phyloP scores from a whole-genome alignment of 345 rosid species.

The Acer campestre region DNA sequence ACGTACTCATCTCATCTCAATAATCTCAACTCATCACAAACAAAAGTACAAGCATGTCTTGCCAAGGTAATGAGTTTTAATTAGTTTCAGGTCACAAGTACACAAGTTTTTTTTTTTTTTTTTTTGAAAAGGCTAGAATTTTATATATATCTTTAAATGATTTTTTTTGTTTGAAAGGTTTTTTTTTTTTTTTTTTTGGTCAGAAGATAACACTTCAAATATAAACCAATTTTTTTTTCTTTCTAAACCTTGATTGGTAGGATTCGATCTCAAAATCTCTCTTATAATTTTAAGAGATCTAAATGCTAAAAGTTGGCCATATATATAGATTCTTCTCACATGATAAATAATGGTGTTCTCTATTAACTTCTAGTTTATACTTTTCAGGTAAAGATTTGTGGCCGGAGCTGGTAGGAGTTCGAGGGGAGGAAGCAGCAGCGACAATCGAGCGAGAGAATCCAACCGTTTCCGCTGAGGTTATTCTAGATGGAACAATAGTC shows the following conservation, averaged over 20 bases:
- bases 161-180: too few species aligned
- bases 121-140: too few species aligned
- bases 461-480: slow-evolving; percentile 10
- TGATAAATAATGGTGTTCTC: not conserved
- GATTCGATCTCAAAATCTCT: too few species aligned
- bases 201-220: too few species aligned
- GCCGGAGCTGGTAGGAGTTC: slow-evolving; percentile 25
- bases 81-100: not conserved
- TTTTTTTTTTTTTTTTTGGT: too few species aligned
- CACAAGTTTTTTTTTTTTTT: too few species aligned
- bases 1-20: not conserved
- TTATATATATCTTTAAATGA: too few species aligned
- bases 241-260: too few species aligned
- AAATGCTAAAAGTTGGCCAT: too few species aligned
- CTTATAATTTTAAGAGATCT: too few species aligned
- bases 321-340: too few species aligned
- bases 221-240: too few species aligned
- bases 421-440: slow-evolving; percentile 15
- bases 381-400: slow-evolving; percentile 29
- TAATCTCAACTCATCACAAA: not conserved
- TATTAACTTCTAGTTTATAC: not conserved
- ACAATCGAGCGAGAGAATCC: slow-evolving; percentile 27
- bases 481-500: slow-evolving; percentile 17
- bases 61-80: not conserved
- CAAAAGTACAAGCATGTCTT: not conserved